Conservation (phyloP, 1,284 basidiomycete species). For the Moesziomyces antarcticus region DNA sequence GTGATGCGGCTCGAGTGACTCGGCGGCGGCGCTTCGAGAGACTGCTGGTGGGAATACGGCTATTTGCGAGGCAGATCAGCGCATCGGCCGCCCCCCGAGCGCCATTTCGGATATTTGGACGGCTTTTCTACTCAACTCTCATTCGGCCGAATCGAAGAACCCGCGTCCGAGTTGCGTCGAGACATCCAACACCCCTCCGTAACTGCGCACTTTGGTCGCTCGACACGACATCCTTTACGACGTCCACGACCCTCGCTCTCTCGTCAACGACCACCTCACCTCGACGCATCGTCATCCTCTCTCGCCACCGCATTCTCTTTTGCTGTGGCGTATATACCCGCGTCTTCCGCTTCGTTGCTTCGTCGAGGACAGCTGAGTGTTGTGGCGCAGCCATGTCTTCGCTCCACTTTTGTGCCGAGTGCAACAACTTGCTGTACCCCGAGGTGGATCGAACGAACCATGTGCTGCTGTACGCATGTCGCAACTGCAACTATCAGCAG, state of each 20-base stretch:
- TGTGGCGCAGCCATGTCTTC: conserved; percentile 52
- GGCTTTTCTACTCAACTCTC: neutral
- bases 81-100: too few species aligned
- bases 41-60: neutral
- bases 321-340: neutral
- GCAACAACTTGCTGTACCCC: conserved; percentile 92
- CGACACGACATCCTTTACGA: neutral
- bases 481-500: conserved; percentile 90
- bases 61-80: neutral
- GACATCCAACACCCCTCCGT: conserved; percentile 10
- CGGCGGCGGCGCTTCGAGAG: too few species aligned
- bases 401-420: conserved; percentile 65
- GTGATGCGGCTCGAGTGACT: neutral
- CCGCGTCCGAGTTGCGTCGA: neutral
- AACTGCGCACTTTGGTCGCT: neutral
- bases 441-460: conserved; percentile 81
- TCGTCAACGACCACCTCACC: neutral
- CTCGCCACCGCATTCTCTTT: neutral
- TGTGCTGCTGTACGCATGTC: conserved; percentile 89
- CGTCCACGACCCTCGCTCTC: conserved; percentile 1
- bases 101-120: conserved; percentile 26
- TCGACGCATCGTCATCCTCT: conserved; percentile 10
- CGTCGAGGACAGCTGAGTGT: too few species aligned
- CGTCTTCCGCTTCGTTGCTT: too few species aligned
- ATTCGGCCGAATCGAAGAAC: conserved; percentile 42